Evolutionary conservation across 2,329 filamentous ascomycete genomes (phyloP), one percentile per base, ranked within the genome.

Genomic region (Rutstroemia sp.): DNA sequence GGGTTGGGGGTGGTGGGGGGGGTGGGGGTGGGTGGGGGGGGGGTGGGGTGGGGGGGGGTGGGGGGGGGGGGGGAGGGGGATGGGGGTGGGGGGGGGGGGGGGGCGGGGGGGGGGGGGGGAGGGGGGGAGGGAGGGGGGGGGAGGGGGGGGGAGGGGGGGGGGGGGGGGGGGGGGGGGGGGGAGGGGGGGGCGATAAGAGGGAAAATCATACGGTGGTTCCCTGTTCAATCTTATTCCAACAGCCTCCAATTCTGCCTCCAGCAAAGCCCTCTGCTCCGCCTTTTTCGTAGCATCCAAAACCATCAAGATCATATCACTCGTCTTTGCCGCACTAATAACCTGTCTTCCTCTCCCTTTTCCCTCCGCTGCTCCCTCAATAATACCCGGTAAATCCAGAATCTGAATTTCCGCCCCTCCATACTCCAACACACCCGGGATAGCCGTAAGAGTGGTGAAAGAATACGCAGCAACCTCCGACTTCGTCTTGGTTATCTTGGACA

Each of bases 401-500:
- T 99, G 94, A 63, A 99, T 97, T 73, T 99, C 95, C 1, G 94
- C 94, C 53, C 94, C 95, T 12, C 92, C 94, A 73, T 99, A 99
- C 76, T 96, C 92, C 54, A 99, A 81, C 40, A 99, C 95, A 64
- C 94, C 94, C 1, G 94, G 94, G 64, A 99, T 99, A 38, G 94
- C 95, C 9, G 94, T 99, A 46, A 99, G 78, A 1, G 94, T 99
- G 10, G 94, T 99, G 82, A 99, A 99, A 56, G 92, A 86, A 70
- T 99, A 99, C 0, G 94, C 89, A 0, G 94, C 94, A 27, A 96
- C 91, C 71, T 96, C 92, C 51, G 91, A 96, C 69, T 90, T 91
- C 40, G 95, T 99, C 75, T 96, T 97, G 50, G 94, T 99, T 71
- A 99, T 95, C 70, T 97, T 96, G 49, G 92, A 96, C n/a, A 99